Evolutionary conservation across 2,329 filamentous ascomycete species (phyloP).

Genomic region (Neofusicoccum parvum): DNA sequence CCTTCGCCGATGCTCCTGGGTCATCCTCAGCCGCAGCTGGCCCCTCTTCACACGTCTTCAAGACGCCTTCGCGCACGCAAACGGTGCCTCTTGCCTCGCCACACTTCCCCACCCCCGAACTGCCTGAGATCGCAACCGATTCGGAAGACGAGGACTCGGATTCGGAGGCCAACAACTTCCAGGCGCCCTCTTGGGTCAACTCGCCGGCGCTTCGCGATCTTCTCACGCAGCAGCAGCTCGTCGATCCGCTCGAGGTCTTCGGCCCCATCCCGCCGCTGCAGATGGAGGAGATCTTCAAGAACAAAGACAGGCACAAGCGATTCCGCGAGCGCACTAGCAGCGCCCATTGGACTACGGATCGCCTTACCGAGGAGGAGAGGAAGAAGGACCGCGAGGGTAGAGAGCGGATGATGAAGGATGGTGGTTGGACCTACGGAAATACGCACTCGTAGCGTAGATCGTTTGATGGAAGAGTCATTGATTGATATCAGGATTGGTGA

Average conservation of each 20-base stretch:
- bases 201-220: slow-evolving; percentile 77
- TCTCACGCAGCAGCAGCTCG: slow-evolving; percentile 77
- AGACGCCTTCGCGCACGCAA: slow-evolving; percentile 63
- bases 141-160: slow-evolving; percentile 77
- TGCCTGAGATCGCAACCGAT: slow-evolving; percentile 95
- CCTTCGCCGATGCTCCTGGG: slow-evolving; percentile 74
- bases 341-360: slow-evolving; percentile 89
- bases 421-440: slow-evolving; percentile 64
- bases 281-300: slow-evolving; percentile 97
- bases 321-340: slow-evolving; percentile 91
- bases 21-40: slow-evolving; percentile 24
- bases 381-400: slow-evolving; percentile 76
- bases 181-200: slow-evolving; percentile 82
- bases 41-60: slow-evolving; percentile 50
- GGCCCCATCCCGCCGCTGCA: slow-evolving; percentile 84
- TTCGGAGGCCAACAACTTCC: slow-evolving; percentile 45
- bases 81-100: slow-evolving; percentile 75
- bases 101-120: slow-evolving; percentile 84
- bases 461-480: not conserved
- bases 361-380: slow-evolving; percentile 85
- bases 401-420: slow-evolving; percentile 77
- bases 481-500: not conserved
- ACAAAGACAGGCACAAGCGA: slow-evolving; percentile 80
- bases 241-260: slow-evolving; percentile 85
- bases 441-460: not conserved